A percentile compares a stretch with the other conserved stretches of the same genome.
phyloP scores from a whole-genome alignment of 2,329 filamentous ascomycete genomes.

The Colletotrichum noveboracense region DNA sequence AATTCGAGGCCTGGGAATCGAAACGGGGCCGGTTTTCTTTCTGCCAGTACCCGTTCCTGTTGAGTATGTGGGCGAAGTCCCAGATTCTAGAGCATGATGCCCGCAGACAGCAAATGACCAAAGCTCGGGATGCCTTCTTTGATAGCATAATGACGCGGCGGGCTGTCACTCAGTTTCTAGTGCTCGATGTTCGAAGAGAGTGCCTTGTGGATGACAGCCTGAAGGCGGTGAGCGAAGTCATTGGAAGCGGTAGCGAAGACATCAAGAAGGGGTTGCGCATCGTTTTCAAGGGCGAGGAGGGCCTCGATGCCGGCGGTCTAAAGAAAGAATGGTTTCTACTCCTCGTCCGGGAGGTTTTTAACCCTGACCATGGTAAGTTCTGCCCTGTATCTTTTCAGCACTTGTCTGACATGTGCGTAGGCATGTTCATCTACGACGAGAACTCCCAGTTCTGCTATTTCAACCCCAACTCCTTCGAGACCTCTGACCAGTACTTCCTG shows the following conservation, averaged over 20 bases:
- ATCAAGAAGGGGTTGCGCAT: slow-evolving; percentile 91
- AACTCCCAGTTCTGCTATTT: slow-evolving; percentile 93
- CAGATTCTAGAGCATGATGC: slow-evolving; percentile 89
- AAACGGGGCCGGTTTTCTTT: slow-evolving; percentile 80
- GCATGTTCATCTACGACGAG: slow-evolving; percentile 92
- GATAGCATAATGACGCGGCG: slow-evolving; percentile 82
- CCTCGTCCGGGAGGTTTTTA: slow-evolving; percentile 87
- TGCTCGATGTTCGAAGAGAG: slow-evolving; percentile 79
- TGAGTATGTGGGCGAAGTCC: slow-evolving; percentile 93
- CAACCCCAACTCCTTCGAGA: slow-evolving; percentile 88
- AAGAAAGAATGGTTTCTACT: slow-evolving; percentile 96
- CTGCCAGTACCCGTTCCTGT: slow-evolving; percentile 89
- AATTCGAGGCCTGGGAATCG: slow-evolving; percentile 89
- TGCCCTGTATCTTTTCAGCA: background rate
- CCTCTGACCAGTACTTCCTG: slow-evolving; percentile 89
- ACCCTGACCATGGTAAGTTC: slow-evolving; percentile 80
- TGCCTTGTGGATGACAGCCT: slow-evolving; percentile 90
- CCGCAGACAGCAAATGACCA: slow-evolving; percentile 85
- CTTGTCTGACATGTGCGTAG: slow-evolving; percentile 45
- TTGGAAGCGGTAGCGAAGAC: slow-evolving; percentile 81
- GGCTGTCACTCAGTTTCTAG: slow-evolving; percentile 77
- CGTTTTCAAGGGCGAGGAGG: slow-evolving; percentile 86
- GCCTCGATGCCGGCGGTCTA: slow-evolving; percentile 86
- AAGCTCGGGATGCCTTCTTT: slow-evolving; percentile 89
- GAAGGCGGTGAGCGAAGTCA: slow-evolving; percentile 81